Conservation (phyloP, 495 filamentous ascomycete genomes). For the Stereocaulon alpinum region DNA sequence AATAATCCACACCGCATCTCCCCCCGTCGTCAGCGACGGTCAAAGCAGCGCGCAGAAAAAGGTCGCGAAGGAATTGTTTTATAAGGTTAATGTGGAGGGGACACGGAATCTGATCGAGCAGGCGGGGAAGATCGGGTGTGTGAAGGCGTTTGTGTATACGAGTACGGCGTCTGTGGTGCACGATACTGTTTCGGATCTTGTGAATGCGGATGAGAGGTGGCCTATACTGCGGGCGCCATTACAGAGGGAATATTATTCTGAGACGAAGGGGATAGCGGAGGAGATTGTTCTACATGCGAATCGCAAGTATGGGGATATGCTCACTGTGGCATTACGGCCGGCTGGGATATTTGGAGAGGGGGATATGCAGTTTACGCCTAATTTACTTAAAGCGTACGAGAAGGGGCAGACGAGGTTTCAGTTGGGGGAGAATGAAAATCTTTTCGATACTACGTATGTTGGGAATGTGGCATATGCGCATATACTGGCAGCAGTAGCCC, state of each 20-base stretch:
- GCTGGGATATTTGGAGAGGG: constrained; percentile 88
- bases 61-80: constrained; percentile 36
- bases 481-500: constrained; percentile 50
- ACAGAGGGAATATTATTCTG: constrained; percentile 85
- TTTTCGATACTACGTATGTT: constrained; percentile 49
- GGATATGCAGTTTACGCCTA: constrained; percentile 55
- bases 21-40: constrained; percentile 47
- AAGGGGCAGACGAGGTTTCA: constrained; percentile 66
- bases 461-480: constrained; percentile 43
- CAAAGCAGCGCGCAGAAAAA: constrained; percentile 33
- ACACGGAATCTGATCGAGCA: constrained; percentile 70
- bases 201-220: constrained; percentile 84
- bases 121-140: constrained; percentile 55
- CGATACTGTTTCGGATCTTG: constrained; percentile 67
- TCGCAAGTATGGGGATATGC: constrained; percentile 53
- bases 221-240: constrained; percentile 58
- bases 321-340: constrained; percentile 74
- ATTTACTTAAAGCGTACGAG: constrained; percentile 54
- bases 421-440: constrained; percentile 77
- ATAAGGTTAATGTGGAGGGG: constrained; percentile 88
- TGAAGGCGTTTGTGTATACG: constrained; percentile 92
- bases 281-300: constrained; percentile 76
- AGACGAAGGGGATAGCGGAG: constrained; percentile 85
- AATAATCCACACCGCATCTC: constrained; percentile 91
- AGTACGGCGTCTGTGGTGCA: constrained; percentile 82